These are phyloP conservation scores for Picea mariana DNA, from an alignment of 83 land plant genomes.

Conservation along the genomic window DNA sequence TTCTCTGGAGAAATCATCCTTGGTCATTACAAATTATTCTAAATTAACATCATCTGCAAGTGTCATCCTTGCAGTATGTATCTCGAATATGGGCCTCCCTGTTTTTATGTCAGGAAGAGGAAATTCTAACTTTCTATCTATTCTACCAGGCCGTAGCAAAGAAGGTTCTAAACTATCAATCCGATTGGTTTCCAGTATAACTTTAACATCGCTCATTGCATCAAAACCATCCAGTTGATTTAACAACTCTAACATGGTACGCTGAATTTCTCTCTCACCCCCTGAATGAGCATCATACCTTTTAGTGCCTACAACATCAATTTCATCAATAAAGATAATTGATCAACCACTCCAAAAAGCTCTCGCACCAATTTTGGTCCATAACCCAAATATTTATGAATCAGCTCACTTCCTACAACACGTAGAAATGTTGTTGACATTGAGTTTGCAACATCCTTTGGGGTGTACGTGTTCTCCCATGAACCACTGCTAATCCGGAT, in stretches of 20 bases:
- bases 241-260: constrained; percentile 59
- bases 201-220: constrained; percentile 58
- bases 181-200: constrained; percentile 61
- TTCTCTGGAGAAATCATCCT: constrained; percentile 61
- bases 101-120: constrained; percentile 63
- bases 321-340: constrained; percentile 66
- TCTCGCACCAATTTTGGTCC: constrained; percentile 63
- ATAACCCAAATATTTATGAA: constrained; percentile 61
- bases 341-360: constrained; percentile 55
- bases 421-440: constrained; percentile 62
- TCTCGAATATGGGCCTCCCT: constrained; percentile 51
- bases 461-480: constrained; percentile 43
- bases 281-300: constrained; percentile 71
- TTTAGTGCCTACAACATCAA: constrained; percentile 67
- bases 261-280: constrained; percentile 62
- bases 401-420: constrained; percentile 65
- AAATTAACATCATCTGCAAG: constrained; percentile 53
- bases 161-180: constrained; percentile 66
- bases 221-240: constrained; percentile 69
- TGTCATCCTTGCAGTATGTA: constrained; percentile 58
- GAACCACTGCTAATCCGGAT: constrained; percentile 91
- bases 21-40: constrained; percentile 63
- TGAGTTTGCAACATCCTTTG: constrained; percentile 63
- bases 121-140: constrained; percentile 64
- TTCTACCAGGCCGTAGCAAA: constrained; percentile 56